Evolutionary conservation across 2,329 filamentous ascomycete genomes (phyloP), one percentile per base, ranked within the genome.

Genomic region (Trichoderma breve): DNA sequence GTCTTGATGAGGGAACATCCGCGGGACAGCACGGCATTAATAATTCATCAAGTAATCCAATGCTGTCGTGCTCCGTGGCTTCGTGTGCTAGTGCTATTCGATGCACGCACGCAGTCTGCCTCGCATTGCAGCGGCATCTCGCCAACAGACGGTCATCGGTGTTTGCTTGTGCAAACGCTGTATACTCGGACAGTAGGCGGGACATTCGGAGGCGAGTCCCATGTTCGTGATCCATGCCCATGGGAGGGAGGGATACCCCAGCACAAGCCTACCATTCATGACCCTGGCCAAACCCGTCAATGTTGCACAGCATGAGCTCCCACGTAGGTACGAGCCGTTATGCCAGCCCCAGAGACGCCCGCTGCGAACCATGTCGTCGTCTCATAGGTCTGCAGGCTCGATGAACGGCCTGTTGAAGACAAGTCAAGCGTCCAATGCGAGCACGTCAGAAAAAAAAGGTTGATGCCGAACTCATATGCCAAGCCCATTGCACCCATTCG

Each of bases 281-380:
- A 70, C 43, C 66, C 66, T 53, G 47, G 66, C 21, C 18, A 28
- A 34, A 26, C 28, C 66, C 66, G 30, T 62, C 66, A 69, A 70
- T 62, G 66, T 70, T 70, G 66, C 66, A 70, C 66, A 62, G 66
- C 66, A 69, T 69, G 36, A 39, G 34, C 32, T 60, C 28, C 32
- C 55, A 61, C 66, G 55, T 69, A 70, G 39, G 66, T 62, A 61
- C 66, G 39, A 70, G 55, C 66, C 39, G 65, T 68, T 70, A 21
- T 70, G 53, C 55, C 66, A 62, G 18, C 55, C 66, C 66, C 55
- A 70, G 39, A 70, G 28, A 62, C 66, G 66, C 66, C 66, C 66
- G 66, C 66, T 53, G 36, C 36, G 18, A 30, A 21, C 66, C 14
- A 61, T 61, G 51, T 26, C 34, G 24, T 43, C 24, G 64, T 43